Base-by-base conservation (phyloP, 495 filamentous ascomycete genomes). In the Talaromyces stipitatus region DNA sequence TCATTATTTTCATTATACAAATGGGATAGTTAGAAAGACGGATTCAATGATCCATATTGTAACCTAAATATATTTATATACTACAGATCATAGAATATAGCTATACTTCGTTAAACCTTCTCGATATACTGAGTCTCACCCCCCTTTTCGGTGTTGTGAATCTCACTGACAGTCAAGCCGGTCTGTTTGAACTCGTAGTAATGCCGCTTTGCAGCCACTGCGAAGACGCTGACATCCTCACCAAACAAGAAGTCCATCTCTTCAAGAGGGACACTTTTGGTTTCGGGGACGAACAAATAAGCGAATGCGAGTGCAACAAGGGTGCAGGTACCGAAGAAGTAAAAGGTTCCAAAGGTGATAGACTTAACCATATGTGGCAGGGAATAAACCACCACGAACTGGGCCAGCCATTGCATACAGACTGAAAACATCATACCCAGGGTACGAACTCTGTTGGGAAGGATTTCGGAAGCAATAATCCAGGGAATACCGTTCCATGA, bases 241-340 rank as follows among this genome's bases (percentile, higher is more conserved):
- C 50, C 54, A 43, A 67, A 69, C 1, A 66, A 54, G 33, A 50
- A 29, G 41, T 78, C 72, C 72, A 77, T 77, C 54, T 78, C 75
- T 58, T 79, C 76, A 7, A 79, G 62, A 55, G 69, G 68, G 36
- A 72, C 61, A 0, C 81, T 78, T 5, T 77, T 79, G 0, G 83
- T 89, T 69, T 88, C 85, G 2, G 84, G 84, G 0, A 86, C 73
- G 36, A 75, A 80, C 56, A 85, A 77, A 66, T 72, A 83, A 4
- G 82, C 81, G 75, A 79, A 80, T 1, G 76, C 12, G 0, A 76
- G 76, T 29, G 78, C 80, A 12, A 69, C 47, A 2, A 72, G 48
- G 56, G 71, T 69, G 3, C 66, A 62, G 2, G 50, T 51, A 1
- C 62, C 72, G 54, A 74, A 75, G 62, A 78, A 73, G 26, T 72